Evolutionary conservation across 495 filamentous ascomycete genomes (phyloP).

Genomic region (Aspergillus kassunensis): DNA sequence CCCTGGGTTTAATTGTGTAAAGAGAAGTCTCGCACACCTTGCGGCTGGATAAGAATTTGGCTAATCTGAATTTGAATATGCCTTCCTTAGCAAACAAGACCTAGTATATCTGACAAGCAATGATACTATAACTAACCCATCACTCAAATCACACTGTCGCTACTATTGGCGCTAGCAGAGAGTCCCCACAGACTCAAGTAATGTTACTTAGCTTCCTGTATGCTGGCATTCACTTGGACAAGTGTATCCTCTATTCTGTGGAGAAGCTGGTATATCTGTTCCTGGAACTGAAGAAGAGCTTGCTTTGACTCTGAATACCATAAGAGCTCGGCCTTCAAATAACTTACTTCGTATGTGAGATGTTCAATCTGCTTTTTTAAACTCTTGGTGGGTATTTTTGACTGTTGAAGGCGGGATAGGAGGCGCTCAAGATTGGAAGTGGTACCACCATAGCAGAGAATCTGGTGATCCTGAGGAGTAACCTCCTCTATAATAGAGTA

Average conservation of each 20-base stretch:
- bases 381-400: background rate
- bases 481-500: constrained; percentile 11
- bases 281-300: constrained; percentile 8
- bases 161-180: background rate
- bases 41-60: too few relatives aligned
- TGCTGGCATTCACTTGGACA: background rate
- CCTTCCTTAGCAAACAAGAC: too few relatives aligned
- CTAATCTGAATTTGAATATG: too few relatives aligned
- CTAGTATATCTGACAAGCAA: too few relatives aligned
- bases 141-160: too few relatives aligned
- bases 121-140: too few relatives aligned
- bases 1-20: too few relatives aligned
- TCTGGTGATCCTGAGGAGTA: constrained; percentile 9
- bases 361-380: constrained; percentile 3
- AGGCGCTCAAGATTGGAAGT: constrained; percentile 9
- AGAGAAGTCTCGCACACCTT: too few relatives aligned
- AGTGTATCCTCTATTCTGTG: constrained; percentile 7
- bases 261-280: constrained; percentile 7
- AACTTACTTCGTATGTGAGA: constrained; percentile 7
- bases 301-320: constrained; percentile 11
- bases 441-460: constrained; percentile 10
- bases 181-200: constrained; percentile 8
- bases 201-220: constrained; percentile 7
- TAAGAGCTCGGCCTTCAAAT: constrained; percentile 7
- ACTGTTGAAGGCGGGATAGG: constrained; percentile 8